A percentile compares a stretch with the other conserved stretches of the same genome.
phyloP scores from a whole-genome alignment of 352 stramenopile species.

The Globisporangium cylindrosporum region DNA sequence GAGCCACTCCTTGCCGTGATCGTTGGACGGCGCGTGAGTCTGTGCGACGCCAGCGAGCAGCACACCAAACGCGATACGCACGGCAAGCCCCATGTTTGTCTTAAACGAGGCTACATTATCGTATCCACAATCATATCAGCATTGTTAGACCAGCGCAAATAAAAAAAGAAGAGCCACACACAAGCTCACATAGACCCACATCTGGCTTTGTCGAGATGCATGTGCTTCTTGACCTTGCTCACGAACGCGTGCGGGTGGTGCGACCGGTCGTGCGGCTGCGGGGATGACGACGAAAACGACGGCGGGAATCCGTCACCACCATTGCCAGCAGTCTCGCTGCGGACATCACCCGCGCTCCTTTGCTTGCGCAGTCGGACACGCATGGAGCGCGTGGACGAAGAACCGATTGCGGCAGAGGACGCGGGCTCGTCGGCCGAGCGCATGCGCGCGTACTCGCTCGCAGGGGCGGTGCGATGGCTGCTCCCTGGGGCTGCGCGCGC shows the following conservation, averaged over 20 bases:
- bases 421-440: neutral
- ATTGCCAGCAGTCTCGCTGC: neutral
- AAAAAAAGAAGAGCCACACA: conserved; percentile 15
- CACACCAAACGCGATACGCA: conserved; percentile 58
- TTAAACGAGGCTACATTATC: conserved; percentile 29
- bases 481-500: neutral
- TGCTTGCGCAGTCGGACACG: conserved; percentile 8
- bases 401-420: neutral
- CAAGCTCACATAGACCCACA: conserved; percentile 12
- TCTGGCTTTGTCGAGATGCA: conserved; percentile 29
- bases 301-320: neutral
- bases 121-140: neutral
- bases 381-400: conserved; percentile 8
- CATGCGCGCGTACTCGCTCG: conserved; percentile 2
- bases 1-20: conserved; percentile 28
- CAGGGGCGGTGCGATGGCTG: neutral
- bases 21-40: conserved; percentile 32
- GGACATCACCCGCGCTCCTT: neutral
- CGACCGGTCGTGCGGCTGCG: neutral
- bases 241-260: conserved; percentile 10
- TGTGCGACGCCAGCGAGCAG: conserved; percentile 53
- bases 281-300: neutral
- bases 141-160: neutral
- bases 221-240: conserved; percentile 37
- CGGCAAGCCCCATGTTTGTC: conserved; percentile 30